Evolutionary conservation across 1,284 basidiomycete genomes (phyloP), one percentile per base, ranked within the genome.

Genomic region (Acaromyces ingoldii): DNA sequence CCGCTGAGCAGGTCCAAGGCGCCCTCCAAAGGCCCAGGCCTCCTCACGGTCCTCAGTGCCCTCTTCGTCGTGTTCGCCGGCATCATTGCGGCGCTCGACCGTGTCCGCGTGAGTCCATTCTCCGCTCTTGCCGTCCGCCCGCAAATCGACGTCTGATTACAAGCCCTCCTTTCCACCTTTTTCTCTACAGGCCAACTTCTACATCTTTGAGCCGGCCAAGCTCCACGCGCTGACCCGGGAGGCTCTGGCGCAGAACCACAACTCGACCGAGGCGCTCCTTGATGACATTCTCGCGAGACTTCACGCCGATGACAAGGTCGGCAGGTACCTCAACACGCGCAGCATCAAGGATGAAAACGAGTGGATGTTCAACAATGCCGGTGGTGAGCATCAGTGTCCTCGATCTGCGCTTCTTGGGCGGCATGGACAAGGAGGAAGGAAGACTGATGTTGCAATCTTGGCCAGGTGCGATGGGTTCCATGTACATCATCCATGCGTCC

Each of bases 311-410:
- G 65, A 65, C 34, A 65, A 66, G 45, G 43, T 58, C 3, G 62
- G 56, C 2, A 66, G 61, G 30, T 64, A 63, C 25, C 57, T 74
- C 34, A 74, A 74, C 59, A 55, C 55, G 38, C 55, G 68, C 40
- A 57, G 64, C 28, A 64, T 66, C 38, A 55, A 50, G 28, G 54
- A 65, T 46, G 60, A 57, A 25, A 83, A 82, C 21, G 91, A 97
- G 72, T 97, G 93, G 93, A 84, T 97, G 38, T 89, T 95, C 78
- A 97, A 87, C 80, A 98, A 98, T 72, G 93, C 93, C 0, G 93
- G 92, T 17, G 93, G 95, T 46, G 28, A 13, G 50, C 51, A 4
- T 21, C 11, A 26, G n/a, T 19, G 41, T 10, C 6, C 25, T 10
- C 31, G 25, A 26, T 9, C 4, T 4, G 41, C 4, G 24, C 4